phyloP scores from a whole-genome alignment of 305 asterid species.

The Fraxinus nigra region DNA sequence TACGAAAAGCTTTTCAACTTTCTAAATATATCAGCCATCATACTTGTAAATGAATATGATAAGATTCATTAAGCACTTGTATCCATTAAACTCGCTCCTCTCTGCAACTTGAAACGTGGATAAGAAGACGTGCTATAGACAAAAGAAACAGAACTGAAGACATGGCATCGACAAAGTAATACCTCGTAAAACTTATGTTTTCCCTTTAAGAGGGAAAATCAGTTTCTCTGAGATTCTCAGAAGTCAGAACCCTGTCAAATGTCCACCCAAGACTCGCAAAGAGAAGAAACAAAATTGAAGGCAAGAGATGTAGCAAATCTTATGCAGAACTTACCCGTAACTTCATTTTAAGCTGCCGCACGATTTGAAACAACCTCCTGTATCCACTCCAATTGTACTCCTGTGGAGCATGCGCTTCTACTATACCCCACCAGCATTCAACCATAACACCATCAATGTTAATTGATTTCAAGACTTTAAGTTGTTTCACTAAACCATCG shows the following conservation, averaged over 20 bases:
- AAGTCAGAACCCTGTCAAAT: background rate
- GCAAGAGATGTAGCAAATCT: background rate
- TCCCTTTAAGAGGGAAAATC: background rate
- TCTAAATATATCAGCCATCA: slow-evolving; percentile 13
- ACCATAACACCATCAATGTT: slow-evolving; percentile 79
- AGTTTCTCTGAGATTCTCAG: slow-evolving; percentile 3
- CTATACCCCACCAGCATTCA: slow-evolving; percentile 99
- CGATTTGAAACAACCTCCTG: slow-evolving; percentile 67
- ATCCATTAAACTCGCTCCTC: background rate
- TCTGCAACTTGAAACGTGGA: background rate
- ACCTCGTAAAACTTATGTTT: background rate
- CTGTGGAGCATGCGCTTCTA: slow-evolving; percentile 80
- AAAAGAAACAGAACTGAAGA: background rate
- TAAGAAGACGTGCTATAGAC: background rate
- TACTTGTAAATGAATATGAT: slow-evolving; percentile 9
- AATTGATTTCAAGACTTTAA: slow-evolving; percentile 66
- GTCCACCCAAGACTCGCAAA: background rate
- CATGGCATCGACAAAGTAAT: background rate
- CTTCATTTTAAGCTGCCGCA: slow-evolving; percentile 70
- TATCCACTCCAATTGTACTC: slow-evolving; percentile 86
- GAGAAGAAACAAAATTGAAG: background rate
- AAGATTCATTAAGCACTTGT: background rate
- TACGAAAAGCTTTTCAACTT: slow-evolving; percentile 9
- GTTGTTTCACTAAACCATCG: slow-evolving; percentile 72
- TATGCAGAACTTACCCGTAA: slow-evolving; percentile 52